A percentile compares a stretch with the other conserved stretches of the same genome.
Evolutionary conservation across 768 basidiomycete genomes (phyloP).

Genomic region (Artomyces pyxidatus): DNA sequence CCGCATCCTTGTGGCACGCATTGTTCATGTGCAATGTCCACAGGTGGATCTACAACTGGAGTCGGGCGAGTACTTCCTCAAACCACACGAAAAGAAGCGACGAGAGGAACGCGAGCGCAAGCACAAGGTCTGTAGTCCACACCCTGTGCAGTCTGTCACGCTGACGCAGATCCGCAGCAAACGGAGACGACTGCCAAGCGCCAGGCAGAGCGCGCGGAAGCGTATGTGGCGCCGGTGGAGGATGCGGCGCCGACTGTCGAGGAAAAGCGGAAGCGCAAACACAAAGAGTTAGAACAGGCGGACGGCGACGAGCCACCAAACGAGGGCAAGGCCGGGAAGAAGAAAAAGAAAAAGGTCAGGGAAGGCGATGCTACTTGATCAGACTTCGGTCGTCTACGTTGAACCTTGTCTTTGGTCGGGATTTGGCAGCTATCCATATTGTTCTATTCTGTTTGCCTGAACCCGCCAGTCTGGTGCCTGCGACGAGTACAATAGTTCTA

Average conservation of each 20-base stretch:
- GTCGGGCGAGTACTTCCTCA: conserved; percentile 97
- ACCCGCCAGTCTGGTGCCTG: too few species aligned
- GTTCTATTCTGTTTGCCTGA: too few species aligned
- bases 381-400: not conserved
- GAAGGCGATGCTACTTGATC: conserved; percentile 3
- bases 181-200: conserved; percentile 61
- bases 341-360: conserved; percentile 33
- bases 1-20: not conserved
- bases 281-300: conserved; percentile 25
- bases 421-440: too few species aligned
- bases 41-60: conserved; percentile 91
- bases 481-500: too few species aligned
- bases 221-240: conserved; percentile 85
- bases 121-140: conserved; percentile 51
- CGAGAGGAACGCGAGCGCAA: conserved; percentile 62
- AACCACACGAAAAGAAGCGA: conserved; percentile 76
- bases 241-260: conserved; percentile 62
- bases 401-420: not conserved
- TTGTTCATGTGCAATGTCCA: not conserved
- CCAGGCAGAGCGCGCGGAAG: conserved; percentile 76
- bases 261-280: conserved; percentile 59
- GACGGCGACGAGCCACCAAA: conserved; percentile 26
- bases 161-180: conserved; percentile 50
- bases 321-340: conserved; percentile 26
- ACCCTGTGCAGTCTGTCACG: conserved; percentile 1